Base-by-base conservation (phyloP, 2,329 filamentous ascomycete genomes). In the Trichophyton verrucosum region DNA sequence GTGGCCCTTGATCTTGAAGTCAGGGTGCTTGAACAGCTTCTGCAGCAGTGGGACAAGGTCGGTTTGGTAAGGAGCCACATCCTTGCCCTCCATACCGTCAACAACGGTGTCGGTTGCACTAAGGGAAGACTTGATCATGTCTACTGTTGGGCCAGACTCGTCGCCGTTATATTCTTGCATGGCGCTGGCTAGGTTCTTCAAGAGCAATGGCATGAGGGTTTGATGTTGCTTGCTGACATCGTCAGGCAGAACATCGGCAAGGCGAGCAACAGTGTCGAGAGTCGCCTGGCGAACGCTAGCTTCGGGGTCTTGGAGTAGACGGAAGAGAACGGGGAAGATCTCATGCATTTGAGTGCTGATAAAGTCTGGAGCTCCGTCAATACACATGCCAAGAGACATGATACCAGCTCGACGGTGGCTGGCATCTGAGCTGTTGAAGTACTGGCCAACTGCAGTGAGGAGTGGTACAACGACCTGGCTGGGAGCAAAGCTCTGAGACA, bases 291-390 rank as follows among this genome's bases (percentile, higher is more conserved):
- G 86, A 62, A 99, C 94, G 68, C 86, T 85, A 66, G 85, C 81
- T 66, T 95, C 88, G n/a, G 83, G 79, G 71, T 99, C 94, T 71
- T 90, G 74, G 44, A 99, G 83, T 7, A 97, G 82, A 69, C 84
- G 85, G 61, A 96, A 81, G 62, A 97, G 85, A 67, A 89, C 81
- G 57, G 94, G 94, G 73, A 97, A 84, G 66, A 97, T 87, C 66
- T 87, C 83, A 69, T 87, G 82, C 64, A 97, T 83, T 76, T 99
- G 94, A 20, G 91, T 96, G 65, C 89, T 90, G 70, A 97, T 91
- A 76, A 97, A 99, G 74, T 99, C 94, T 15, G 94, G 94, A 33
- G 94, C 92, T 68, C 94, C 94, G 79, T 97, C 94, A 59, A 96
- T 92, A 68, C 89, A 92, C 79, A 92, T 95, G 62, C 92, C 92